phyloP scores from a whole-genome alignment of 2,329 filamentous ascomycete genomes.

The Paraphaeosphaeria minitans region DNA sequence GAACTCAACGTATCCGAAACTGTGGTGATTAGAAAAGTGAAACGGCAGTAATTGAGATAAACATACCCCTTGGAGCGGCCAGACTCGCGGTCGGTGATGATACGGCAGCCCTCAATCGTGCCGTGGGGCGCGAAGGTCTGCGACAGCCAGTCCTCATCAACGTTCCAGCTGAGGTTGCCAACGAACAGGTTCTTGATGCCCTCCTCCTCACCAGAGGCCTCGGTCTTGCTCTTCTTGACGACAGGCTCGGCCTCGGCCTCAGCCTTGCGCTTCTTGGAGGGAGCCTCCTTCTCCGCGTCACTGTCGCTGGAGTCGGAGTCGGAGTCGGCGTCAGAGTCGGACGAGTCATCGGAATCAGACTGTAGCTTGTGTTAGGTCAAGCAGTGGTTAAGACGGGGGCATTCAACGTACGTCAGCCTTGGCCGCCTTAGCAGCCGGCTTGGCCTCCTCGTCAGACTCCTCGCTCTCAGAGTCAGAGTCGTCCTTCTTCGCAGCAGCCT shows the following conservation, averaged over 20 bases:
- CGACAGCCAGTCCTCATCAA: conserved; percentile 81
- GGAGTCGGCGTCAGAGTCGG: conserved; percentile 42
- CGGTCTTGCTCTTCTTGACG: conserved; percentile 72
- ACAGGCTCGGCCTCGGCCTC: conserved; percentile 57
- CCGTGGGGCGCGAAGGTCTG: conserved; percentile 82
- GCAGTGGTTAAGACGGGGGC: not conserved
- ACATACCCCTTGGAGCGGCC: conserved; percentile 80
- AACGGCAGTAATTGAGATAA: not conserved
- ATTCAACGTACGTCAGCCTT: conserved; percentile 26
- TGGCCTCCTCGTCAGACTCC: conserved; percentile 30
- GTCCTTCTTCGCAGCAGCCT: conserved; percentile 21
- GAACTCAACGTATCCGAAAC: conserved; percentile 93
- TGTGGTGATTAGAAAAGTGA: conserved; percentile 38
- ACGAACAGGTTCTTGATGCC: conserved; percentile 77
- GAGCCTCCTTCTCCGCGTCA: conserved; percentile 45
- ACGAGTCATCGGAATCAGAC: conserved; percentile 35
- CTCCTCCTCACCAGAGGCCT: conserved; percentile 53
- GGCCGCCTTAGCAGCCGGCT: conserved; percentile 23
- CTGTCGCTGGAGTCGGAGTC: conserved; percentile 41
- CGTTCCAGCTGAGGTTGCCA: conserved; percentile 87
- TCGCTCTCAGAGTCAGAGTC: conserved; percentile 27
- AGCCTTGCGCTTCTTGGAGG: conserved; percentile 71
- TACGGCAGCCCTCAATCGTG: conserved; percentile 72
- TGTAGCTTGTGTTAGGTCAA: conserved; percentile 23
- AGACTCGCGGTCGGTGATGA: conserved; percentile 81